A percentile compares a stretch with the other conserved stretches of the same genome.
phyloP scores from a whole-genome alignment of 1,139 yeast genomes.

The Spathaspora jeffriesii region DNA sequence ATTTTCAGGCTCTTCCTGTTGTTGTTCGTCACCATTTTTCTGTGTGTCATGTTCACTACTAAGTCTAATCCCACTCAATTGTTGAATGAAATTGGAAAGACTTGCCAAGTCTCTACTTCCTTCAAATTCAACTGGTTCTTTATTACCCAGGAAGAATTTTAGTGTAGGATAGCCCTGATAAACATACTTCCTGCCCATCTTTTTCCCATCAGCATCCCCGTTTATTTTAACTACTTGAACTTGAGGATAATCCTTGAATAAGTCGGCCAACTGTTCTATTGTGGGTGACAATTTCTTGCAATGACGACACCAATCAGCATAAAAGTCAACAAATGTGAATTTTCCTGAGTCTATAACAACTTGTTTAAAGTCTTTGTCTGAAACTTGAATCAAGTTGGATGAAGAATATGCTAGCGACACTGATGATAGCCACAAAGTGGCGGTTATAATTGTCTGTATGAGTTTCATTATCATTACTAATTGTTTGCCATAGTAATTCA shows the following conservation, averaged over 20 bases:
- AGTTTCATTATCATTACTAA: slow-evolving; percentile 4
- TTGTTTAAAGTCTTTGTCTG: slow-evolving; percentile 53
- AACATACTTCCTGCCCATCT: slow-evolving; percentile 54
- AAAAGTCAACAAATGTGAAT: slow-evolving; percentile 70
- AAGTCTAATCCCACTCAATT: slow-evolving; percentile 28
- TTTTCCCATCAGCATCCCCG: slow-evolving; percentile 63
- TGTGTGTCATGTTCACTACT: slow-evolving; percentile 16
- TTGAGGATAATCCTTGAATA: slow-evolving; percentile 45
- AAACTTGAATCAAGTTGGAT: slow-evolving; percentile 24
- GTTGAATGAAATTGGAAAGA: slow-evolving; percentile 48
- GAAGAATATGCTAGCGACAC: slow-evolving; percentile 9
- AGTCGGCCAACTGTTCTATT: slow-evolving; percentile 57
- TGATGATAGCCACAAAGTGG: neutral
- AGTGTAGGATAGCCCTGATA: slow-evolving; percentile 69
- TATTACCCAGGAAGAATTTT: slow-evolving; percentile 53
- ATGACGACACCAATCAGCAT: slow-evolving; percentile 83
- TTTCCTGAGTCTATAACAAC: slow-evolving; percentile 57
- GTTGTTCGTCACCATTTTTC: slow-evolving; percentile 3
- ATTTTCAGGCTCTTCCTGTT: slow-evolving; percentile 12
- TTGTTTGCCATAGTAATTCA: neutral
- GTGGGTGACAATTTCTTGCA: slow-evolving; percentile 69
- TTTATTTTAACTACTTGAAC: slow-evolving; percentile 62
- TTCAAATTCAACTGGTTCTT: slow-evolving; percentile 47
- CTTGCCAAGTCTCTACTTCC: slow-evolving; percentile 50
- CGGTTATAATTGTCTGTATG: neutral